phyloP scores from a whole-genome alignment of 257 asterid species.

The Solanum sejunctum region DNA sequence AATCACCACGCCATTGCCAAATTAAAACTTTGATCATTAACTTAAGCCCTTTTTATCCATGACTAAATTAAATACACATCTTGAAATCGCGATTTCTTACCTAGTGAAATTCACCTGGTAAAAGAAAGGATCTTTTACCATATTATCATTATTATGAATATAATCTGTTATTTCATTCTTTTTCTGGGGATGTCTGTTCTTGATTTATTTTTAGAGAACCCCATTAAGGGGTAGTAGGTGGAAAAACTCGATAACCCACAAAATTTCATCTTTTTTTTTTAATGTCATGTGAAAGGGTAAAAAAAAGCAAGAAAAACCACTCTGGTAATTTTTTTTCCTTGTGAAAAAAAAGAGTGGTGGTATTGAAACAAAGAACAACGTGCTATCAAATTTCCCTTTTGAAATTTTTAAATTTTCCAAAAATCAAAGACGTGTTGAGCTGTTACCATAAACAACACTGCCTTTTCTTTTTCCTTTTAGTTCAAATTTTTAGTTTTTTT shows the following conservation, averaged over 20 bases:
- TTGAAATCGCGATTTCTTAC: neutral
- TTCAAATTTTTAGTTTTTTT: neutral
- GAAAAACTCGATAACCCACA: neutral
- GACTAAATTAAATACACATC: neutral
- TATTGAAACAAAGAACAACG: neutral
- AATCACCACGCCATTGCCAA: neutral
- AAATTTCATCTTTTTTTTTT: neutral
- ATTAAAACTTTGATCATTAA: neutral
- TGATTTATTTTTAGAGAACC: neutral
- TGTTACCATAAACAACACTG: conserved; percentile 18
- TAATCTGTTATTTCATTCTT: neutral
- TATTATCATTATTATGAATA: neutral
- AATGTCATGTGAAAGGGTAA: neutral
- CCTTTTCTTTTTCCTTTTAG: neutral
- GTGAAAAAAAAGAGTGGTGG: neutral
- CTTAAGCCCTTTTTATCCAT: neutral
- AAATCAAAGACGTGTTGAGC: conserved; percentile 48
- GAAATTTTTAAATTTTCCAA: conserved; percentile 6
- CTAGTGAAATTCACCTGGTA: neutral
- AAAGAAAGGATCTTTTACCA: neutral
- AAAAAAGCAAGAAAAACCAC: neutral
- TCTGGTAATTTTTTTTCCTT: neutral
- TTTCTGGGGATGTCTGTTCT: neutral
- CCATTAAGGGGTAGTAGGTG: neutral
- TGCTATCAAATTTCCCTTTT: neutral